These are phyloP conservation scores for Tylopilus vinaceipallidus DNA, from an alignment of 768 basidiomycete genomes.

Conservation along the genomic window DNA sequence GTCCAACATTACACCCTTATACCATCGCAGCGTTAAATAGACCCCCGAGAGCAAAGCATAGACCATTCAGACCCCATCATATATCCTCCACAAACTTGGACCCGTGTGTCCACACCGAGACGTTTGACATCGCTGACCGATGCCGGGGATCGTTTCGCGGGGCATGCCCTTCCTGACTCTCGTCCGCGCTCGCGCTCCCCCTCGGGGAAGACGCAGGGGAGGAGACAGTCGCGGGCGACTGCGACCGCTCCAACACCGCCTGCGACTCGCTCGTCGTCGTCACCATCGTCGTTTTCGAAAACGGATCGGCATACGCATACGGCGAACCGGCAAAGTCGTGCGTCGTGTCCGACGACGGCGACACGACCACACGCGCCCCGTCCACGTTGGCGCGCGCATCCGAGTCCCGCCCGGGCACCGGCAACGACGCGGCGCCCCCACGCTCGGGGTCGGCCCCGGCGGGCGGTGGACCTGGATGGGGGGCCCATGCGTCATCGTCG, in stretches of 20 bases:
- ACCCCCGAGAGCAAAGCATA: too few relatives aligned
- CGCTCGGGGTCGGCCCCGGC: constrained; percentile 2
- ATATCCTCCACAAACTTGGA: constrained; percentile 48
- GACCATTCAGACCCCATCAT: too few relatives aligned
- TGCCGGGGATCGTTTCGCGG: constrained; percentile 17
- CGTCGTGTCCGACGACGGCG: constrained; percentile 25
- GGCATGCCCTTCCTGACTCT: constrained; percentile 1
- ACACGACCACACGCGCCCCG: constrained; percentile 20
- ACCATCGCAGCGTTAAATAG: too few relatives aligned
- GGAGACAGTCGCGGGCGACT: constrained; percentile 33
- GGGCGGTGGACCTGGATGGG: constrained; percentile 27
- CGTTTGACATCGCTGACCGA: constrained; percentile 22
- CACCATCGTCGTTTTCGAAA: constrained; percentile 12
- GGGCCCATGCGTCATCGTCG: constrained; percentile 48
- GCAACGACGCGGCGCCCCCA: not conserved
- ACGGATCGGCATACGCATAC: constrained; percentile 19
- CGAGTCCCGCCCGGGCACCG: not conserved
- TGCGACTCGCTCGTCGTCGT: not conserved
- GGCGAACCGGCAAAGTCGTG: constrained; percentile 8
- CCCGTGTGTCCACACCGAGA: constrained; percentile 40
- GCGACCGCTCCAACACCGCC: constrained; percentile 18
- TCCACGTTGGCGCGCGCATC: not conserved
- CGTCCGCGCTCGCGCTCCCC: constrained; percentile 18
- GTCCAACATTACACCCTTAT: too few relatives aligned
- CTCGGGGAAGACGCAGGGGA: constrained; percentile 20